Percentiles rank a stretch among this genome's conserved stretches.
phyloP scores from a whole-genome alignment of 2,329 filamentous ascomycete species.

The Periconia sp. region DNA sequence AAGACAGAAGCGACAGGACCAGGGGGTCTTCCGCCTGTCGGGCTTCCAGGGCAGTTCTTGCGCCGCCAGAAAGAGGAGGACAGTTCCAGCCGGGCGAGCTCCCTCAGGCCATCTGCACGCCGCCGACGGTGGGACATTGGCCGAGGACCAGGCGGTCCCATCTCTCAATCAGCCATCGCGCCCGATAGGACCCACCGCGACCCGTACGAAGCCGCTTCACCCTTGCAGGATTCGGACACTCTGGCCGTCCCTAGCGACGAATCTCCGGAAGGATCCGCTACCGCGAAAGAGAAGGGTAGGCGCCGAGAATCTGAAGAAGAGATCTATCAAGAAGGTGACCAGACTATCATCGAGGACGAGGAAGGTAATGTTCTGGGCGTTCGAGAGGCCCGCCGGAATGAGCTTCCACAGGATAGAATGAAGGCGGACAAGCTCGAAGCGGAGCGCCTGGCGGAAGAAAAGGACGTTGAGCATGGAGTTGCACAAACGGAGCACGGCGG shows the following conservation, averaged over 20 bases:
- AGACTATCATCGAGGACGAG: constrained; percentile 82
- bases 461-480: constrained; percentile 50
- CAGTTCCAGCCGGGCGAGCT: constrained; percentile 62
- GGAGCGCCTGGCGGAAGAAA: constrained; percentile 61
- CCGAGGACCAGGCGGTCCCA: constrained; percentile 81
- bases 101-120: constrained; percentile 60
- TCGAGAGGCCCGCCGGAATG: constrained; percentile 53
- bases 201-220: constrained; percentile 36
- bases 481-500: constrained; percentile 57
- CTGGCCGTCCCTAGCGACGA: constrained; percentile 51
- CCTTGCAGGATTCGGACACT: constrained; percentile 54
- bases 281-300: constrained; percentile 41
- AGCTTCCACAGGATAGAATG: constrained; percentile 63
- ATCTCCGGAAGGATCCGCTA: constrained; percentile 42
- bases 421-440: constrained; percentile 64
- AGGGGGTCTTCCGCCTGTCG: constrained; percentile 74
- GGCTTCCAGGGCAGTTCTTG: constrained; percentile 76
- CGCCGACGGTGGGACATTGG: constrained; percentile 74
- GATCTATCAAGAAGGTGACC: constrained; percentile 79
- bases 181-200: constrained; percentile 58
- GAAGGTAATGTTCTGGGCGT: constrained; percentile 85
- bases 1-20: constrained; percentile 66
- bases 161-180: constrained; percentile 87
- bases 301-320: constrained; percentile 56
- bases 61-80: constrained; percentile 82